A percentile compares a stretch with the other conserved stretches of the same genome.
phyloP scores from a whole-genome alignment of 2,329 filamentous ascomycete species.

The Claviceps quebecensis region DNA sequence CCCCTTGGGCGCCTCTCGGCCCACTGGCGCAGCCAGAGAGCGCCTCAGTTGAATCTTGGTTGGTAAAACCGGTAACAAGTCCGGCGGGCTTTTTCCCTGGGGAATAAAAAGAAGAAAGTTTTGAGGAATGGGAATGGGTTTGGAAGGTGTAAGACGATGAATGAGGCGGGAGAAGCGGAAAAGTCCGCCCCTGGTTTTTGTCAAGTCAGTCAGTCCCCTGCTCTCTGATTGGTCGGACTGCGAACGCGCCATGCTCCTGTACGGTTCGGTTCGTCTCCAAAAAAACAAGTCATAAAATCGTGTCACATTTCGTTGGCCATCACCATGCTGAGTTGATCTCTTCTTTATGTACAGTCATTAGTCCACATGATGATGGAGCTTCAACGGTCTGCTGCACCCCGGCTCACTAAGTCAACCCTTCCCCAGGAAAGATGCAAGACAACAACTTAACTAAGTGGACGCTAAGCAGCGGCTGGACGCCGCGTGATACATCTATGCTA shows the following conservation, averaged over 20 bases:
- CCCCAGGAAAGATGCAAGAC: background rate
- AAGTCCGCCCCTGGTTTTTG: conserved; percentile 8
- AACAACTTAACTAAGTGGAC: background rate
- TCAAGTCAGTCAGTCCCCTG: background rate
- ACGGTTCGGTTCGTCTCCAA: conserved; percentile 1
- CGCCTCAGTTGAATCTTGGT: background rate
- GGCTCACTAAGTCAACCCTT: background rate
- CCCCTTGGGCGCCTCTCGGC: background rate
- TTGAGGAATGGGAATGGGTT: background rate
- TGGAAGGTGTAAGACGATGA: conserved; percentile 1
- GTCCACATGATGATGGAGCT: background rate
- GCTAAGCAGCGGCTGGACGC: conserved; percentile 2
- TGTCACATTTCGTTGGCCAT: too few relatives aligned
- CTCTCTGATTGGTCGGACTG: conserved; percentile 6
- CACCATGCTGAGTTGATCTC: too few relatives aligned
- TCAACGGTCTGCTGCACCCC: background rate
- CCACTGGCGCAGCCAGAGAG: background rate
- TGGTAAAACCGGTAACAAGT: conserved; percentile 6
- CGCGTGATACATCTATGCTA: conserved; percentile 7
- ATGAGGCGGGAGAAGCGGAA: conserved; percentile 1
- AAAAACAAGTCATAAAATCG: too few relatives aligned
- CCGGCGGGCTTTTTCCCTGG: conserved; percentile 9
- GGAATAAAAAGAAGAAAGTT: background rate
- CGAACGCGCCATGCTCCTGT: background rate
- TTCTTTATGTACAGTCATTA: too few relatives aligned